These are phyloP conservation scores for Linum usitatissimum DNA, from an alignment of 345 rosid species.

Conservation along the genomic window DNA sequence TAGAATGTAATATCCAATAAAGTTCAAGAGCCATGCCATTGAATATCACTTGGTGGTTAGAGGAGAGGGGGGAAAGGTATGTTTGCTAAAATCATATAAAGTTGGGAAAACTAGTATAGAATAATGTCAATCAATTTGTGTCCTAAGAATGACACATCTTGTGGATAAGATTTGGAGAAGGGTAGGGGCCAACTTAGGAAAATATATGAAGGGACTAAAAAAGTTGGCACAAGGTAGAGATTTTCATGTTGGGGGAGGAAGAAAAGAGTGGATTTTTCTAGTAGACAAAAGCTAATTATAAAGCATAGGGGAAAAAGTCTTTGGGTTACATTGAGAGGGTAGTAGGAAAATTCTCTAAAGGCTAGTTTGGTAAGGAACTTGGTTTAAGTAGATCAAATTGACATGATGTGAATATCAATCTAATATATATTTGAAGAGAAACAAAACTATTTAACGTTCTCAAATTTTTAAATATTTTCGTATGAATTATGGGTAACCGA, in stretches of 20 bases:
- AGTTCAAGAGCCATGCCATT: background rate
- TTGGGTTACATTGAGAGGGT: no score
- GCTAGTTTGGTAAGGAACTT: no score
- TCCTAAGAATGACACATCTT: background rate
- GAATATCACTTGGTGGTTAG: background rate
- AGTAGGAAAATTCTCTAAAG: no score
- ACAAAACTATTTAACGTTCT: no score
- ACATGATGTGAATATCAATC: no score
- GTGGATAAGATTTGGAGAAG: background rate
- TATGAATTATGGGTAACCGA: no score
- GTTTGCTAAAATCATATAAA: background rate
- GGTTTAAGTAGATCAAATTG: no score
- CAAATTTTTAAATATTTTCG: no score
- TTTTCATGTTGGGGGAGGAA: background rate
- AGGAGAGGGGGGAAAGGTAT: background rate
- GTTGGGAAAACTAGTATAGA: background rate
- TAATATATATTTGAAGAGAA: no score
- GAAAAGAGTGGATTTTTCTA: background rate
- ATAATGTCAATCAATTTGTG: background rate
- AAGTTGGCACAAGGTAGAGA: background rate
- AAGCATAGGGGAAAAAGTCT: no score
- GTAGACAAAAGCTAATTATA: no score
- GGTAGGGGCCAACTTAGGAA: background rate
- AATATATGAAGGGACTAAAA: background rate
- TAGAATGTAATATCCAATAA: background rate